Conservation (phyloP, 345 rosid genomes). For the Schrenkiella parvula region DNA sequence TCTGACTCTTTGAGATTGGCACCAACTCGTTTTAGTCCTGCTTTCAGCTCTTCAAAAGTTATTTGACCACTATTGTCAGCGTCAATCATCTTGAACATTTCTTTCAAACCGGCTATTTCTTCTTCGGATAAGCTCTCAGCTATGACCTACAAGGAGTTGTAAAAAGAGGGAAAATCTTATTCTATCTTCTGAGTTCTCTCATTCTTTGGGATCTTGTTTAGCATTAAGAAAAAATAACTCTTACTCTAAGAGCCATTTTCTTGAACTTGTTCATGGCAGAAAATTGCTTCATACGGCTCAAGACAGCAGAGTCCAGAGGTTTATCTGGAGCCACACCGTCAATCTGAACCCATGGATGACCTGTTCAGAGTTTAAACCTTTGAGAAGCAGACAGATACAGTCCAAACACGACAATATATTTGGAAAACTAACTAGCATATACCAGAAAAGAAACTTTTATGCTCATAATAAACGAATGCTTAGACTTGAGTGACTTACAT, state of each 20-base stretch:
- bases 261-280: not conserved
- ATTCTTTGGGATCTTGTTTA: not conserved
- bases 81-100: conserved; percentile 91
- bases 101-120: conserved; percentile 88
- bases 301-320: not conserved
- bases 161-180: not conserved
- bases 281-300: not conserved
- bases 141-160: conserved; percentile 51
- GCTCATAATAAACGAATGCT: not conserved
- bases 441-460: not conserved
- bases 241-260: conserved; percentile 1
- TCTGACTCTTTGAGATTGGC: conserved; percentile 90
- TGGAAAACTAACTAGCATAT: not conserved
- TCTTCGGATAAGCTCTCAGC: conserved; percentile 87
- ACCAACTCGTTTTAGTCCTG: conserved; percentile 71
- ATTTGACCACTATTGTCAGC: conserved; percentile 81
- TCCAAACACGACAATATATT: not conserved
- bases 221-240: not conserved
- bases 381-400: not conserved
- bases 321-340: not conserved
- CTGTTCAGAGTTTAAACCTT: not conserved
- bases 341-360: not conserved
- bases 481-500: not conserved
- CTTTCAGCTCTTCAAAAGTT: conserved; percentile 85
- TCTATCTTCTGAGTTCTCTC: not conserved